Evolutionary conservation across 164 flowering plant genomes (phyloP), one percentile per base, ranked within the genome.

Genomic region (Dillenia turbinata): DNA sequence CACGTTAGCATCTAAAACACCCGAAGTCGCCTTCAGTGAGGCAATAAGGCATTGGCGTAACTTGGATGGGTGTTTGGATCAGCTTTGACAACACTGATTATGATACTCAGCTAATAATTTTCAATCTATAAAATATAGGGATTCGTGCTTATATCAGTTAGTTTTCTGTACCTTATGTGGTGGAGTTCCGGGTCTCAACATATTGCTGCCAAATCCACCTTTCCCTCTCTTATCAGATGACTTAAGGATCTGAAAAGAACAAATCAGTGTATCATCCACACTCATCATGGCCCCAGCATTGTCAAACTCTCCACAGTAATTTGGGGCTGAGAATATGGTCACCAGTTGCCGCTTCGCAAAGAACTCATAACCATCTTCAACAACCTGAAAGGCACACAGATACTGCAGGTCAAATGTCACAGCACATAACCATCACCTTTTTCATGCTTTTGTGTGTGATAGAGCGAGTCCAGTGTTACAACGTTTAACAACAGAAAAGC

Each of bases 211-310:
- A 53, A 75, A 73, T 59, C 78, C 81, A 24, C 57, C 3, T 60
- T 77, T 78, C 17, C 81, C 81, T 64, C 79, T 78, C 78, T 83
- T 81, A 10, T 81, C 85, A 44, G 78, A 62, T 11, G 87, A 65
- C 55, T 75, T 77, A 9, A 83, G 80, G 56, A 83, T 83, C 68
- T 83, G 85, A 67, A 83, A 83, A 12, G 87, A 81, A 56, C 87
- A 81, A 2, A 79, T 77, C 60, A 83, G 59, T 6, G 77, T 52
- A 57, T 77, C 83, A 69, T 83, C 87, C 56, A 83, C 83, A 40
- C 81, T 83, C 81, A 83, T 73, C 79, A 80, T 77, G 12, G 85
- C 85, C 67, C 83, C 85, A 52, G 85, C 85, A 73, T 81, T 81
- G 33, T 81, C 85, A 70, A 81, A 81, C 73, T 79, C 81, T 9